Evolutionary conservation across 2,329 filamentous ascomycete species (phyloP), one percentile per base, ranked within the genome.

Genomic region (Myriosclerotinia scirpicola): DNA sequence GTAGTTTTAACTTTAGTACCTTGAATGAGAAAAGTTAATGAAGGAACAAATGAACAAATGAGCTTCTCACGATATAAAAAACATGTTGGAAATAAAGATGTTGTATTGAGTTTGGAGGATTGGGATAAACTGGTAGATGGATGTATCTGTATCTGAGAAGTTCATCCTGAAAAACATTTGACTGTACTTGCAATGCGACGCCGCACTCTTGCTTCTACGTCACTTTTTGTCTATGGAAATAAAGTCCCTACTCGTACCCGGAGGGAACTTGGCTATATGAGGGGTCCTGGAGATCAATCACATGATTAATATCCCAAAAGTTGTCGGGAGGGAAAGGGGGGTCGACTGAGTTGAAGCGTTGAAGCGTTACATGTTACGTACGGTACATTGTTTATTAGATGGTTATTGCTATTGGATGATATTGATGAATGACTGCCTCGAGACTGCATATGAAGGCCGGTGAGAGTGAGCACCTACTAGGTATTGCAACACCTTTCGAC

Each of bases 141-240:
- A 42, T 12, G 9, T 8, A 50, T 22, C 46, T 22, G n/a, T 9
- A 11, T 50, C 4, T 60, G 7, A 20, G 46, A 38, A 3, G 34
- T 48, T 48, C 42, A 48, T 60, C 26, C 17, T 46, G 14, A 34
- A 48, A 12, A 22, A 42, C 26, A 34, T 34, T 5, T 34, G 44
- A 17, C 17, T 44, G 22, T 12, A 3, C 6, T 36, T 36, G 9
- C 40, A 58, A 44, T 34, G 22, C 40, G 42, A 48, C 56, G 30
- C 42, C 42, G 56, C 56, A 60, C 56, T 60, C 56, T 38, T 60
- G 56, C 56, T 60, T 60, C 30, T 48, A 60, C 56, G 56, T 60
- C 56, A 60, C 56, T 60, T 58, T 46, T 36, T 36, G 42, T 59
- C 22, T 36, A 17, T 22, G 30, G 12, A 46, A 5, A 22, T n/a